Percentiles rank a stretch among this genome's conserved stretches.
Evolutionary conservation across 176 grass and related monocot species (phyloP).

Genomic region (Hordeum marinum): DNA sequence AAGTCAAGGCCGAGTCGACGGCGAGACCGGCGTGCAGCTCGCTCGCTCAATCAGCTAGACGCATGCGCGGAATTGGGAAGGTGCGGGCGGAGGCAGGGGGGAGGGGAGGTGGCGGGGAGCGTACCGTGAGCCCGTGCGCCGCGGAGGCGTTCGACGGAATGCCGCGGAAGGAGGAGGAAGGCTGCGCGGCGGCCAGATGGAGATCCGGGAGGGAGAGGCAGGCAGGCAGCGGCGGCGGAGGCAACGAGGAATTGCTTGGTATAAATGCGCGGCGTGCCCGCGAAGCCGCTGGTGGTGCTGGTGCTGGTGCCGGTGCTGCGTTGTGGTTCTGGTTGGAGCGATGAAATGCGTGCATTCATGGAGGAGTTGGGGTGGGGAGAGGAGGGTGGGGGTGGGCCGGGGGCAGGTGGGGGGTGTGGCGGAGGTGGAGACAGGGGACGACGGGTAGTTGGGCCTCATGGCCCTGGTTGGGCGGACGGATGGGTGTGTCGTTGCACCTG

Average conservation of each 20-base stretch:
- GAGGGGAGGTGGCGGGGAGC: not conserved
- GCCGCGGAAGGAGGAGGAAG: not conserved
- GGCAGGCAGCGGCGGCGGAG: not conserved
- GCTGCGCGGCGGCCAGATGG: not conserved
- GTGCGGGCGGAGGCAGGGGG: not conserved
- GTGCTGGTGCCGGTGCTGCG: too few species aligned
- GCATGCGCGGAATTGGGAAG: not conserved
- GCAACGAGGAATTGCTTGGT: not conserved
- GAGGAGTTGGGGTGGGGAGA: not conserved
- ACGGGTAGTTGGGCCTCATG: not conserved
- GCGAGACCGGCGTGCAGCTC: too few species aligned
- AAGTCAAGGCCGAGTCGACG: too few species aligned
- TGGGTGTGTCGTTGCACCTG: not conserved
- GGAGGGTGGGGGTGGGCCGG: too few species aligned
- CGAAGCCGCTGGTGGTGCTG: too few species aligned
- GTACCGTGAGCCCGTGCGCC: not conserved
- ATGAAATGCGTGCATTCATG: not conserved
- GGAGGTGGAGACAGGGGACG: not conserved
- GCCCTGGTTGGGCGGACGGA: not conserved
- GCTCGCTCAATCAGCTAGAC: too few species aligned
- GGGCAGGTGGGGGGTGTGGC: not conserved
- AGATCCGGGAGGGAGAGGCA: conserved; percentile 17
- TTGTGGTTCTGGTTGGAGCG: not conserved
- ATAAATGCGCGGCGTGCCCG: not conserved
- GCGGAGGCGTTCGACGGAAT: conserved; percentile 2